Base-by-base conservation (phyloP, 1,284 basidiomycete genomes). In the Marasmius oreades region DNA sequence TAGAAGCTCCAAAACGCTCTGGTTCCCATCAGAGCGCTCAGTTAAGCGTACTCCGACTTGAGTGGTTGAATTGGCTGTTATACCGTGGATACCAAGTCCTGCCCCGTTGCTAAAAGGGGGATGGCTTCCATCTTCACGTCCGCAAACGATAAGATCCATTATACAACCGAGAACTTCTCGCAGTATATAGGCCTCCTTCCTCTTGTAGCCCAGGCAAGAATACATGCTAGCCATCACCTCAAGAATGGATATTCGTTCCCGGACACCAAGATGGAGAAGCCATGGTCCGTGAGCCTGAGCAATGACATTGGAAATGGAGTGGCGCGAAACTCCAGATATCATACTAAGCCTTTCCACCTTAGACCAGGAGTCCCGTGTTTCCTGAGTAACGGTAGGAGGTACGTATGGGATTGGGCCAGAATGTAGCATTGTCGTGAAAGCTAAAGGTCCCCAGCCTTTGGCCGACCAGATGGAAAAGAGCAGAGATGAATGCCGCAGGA, bases 131-230 rank as follows among this genome's bases (percentile, higher is more conserved):
- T 90, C 87, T 61, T 90, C 87, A 24, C 90, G 80, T 31, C 86
- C 88, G 62, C 85, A 88, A 24, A 93, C 88, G 52, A 95, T 74
- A 57, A 94, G 77, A 64, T 91, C 89, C 71, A 92, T 79, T 51
- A 93, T 70, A 58, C 87, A 87, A 23, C 89, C 90, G 34, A 93
- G 74, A 28, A 94, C 80, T 66, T 95, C 92, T 14, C 95, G 78
- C n/a, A 93, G 77, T 31, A 93, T 76, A 62, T 90, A 90, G 0
- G 87, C 89, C 70, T 95, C 93, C 69, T 95, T 95, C 51, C 95
- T 79, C 53, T 77, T 81, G 69, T 93, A 90, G 7, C 90, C 92
- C 1, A 97, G 69, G 62, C 83, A 87, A 10, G 86, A 80, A 68
- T 90, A 94, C 48, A 93, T 72, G 60, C 84, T 85, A 0, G 89